Evolutionary conservation across 148 eudicot genomes (phyloP).

Genomic region (Tetragonia tetragonoides): DNA sequence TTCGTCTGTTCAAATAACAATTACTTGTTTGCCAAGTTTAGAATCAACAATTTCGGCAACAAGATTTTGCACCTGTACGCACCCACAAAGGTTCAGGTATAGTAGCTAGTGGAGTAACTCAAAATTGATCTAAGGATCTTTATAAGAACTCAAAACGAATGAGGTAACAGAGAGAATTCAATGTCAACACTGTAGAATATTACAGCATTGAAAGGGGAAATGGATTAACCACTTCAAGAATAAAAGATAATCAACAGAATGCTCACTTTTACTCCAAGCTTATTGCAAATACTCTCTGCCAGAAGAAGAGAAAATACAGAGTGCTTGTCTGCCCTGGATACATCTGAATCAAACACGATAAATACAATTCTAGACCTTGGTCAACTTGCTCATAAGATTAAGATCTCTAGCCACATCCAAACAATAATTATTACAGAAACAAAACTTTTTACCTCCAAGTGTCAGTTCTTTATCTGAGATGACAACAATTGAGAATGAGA

Average conservation of each 20-base stretch:
- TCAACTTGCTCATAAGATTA: constrained; percentile 4
- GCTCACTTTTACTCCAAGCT: constrained; percentile 74
- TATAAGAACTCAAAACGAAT: background rate
- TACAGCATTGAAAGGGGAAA: background rate
- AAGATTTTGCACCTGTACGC: constrained; percentile 84
- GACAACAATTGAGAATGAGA: constrained; percentile 77
- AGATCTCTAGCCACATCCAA: background rate
- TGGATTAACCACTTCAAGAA: background rate
- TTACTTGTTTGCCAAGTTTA: constrained; percentile 93
- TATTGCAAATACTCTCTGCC: constrained; percentile 75
- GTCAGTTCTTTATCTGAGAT: constrained; percentile 69
- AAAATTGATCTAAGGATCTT: background rate
- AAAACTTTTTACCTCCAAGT: constrained; percentile 55
- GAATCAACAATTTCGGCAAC: constrained; percentile 96
- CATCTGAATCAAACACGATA: constrained; percentile 50
- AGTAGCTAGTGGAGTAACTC: background rate
- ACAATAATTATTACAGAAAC: background rate
- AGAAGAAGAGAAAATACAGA: constrained; percentile 88
- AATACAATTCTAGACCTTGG: constrained; percentile 13
- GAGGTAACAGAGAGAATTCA: background rate
- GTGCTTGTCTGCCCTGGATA: constrained; percentile 86
- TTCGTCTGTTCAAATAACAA: constrained; percentile 2
- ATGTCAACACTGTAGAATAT: constrained; percentile 1
- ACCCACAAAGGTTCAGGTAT: background rate
- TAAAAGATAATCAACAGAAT: background rate